Conservation (phyloP, 164 flowering plant species). For the Sextonia rubra region DNA sequence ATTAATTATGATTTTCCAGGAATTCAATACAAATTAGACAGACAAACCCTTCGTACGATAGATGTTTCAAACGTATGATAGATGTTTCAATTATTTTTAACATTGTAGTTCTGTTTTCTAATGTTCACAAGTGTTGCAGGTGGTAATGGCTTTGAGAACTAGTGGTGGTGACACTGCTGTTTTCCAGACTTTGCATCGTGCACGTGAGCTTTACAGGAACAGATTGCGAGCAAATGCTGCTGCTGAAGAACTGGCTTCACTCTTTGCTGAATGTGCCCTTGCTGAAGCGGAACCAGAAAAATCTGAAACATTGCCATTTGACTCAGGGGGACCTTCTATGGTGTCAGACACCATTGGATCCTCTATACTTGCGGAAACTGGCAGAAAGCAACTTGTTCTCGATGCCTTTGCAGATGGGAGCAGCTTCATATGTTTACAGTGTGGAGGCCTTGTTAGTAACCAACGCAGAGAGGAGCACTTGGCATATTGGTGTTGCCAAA, state of each 20-base stretch:
- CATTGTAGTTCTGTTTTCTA: background rate
- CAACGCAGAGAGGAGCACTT: conserved; percentile 85
- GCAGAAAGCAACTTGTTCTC: conserved; percentile 71
- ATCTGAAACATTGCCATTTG: conserved; percentile 19
- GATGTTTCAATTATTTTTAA: background rate
- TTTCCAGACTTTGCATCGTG: conserved; percentile 56
- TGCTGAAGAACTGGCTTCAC: conserved; percentile 82
- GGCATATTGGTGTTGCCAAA: conserved; percentile 77
- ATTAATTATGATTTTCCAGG: too few species aligned
- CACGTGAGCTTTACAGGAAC: conserved; percentile 64
- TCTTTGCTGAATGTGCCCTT: conserved; percentile 98
- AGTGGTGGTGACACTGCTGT: conserved; percentile 82
- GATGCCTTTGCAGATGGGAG: conserved; percentile 95
- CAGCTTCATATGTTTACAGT: conserved; percentile 88
- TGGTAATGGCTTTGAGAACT: conserved; percentile 66
- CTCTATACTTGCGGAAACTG: conserved; percentile 82
- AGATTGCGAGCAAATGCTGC: conserved; percentile 54
- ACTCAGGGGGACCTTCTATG: conserved; percentile 4
- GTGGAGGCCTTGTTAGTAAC: conserved; percentile 93
- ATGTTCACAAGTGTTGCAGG: conserved; percentile 31
- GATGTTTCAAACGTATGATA: background rate
- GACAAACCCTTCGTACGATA: background rate
- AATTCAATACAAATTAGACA: too few species aligned
- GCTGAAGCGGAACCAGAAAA: conserved; percentile 64
- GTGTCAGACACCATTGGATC: conserved; percentile 39